Base-by-base conservation (phyloP, 352 stramenopile species). In the Phytophthora pseudosyringae region DNA sequence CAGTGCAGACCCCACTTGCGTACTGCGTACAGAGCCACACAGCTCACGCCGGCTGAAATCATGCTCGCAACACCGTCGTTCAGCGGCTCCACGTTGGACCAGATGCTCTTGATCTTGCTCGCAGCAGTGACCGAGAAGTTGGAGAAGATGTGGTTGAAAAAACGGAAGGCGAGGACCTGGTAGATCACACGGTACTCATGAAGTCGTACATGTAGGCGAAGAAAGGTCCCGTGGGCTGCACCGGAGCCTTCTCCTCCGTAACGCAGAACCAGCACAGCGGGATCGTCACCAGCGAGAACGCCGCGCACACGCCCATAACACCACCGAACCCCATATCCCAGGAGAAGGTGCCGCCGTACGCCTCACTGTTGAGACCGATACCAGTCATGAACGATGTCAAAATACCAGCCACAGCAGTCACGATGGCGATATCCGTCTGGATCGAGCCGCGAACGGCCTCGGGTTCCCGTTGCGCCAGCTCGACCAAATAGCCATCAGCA, bases 401-500 rank as follows among this genome's bases (percentile, higher is more conserved):
- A 11, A 81, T 50, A 0, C 55, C 64, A 41, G 75, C 62, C 0
- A 59, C 32, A 2, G 50, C 58, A 28, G 8, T 60, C 5, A 68
- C 67, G 3, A 72, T 78, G 16, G 67, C 71, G 8, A 78, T 64
- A 43, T 75, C 49, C 5, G 70, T 77, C 38, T 82, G 73, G 32
- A 79, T 71, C 5, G 68, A 71, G 32, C 76, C 76, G 25, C 79
- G 76, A 33, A 64, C 73, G 26, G 48, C 51, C n/a, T 64, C 46
- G 0, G 79, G 66, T 38, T 88, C 76, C n/a, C 77, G 76, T 41
- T 84, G 76, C 8, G 75, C 76, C 28, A 84, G 21, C 31, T 84
- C 75, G 4, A 86, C 72, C n/a, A 86, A 49, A 21, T 84, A 69
- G 3, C 71, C 76, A 53, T 73, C 70, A 26, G 68, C 73, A 6